Evolutionary conservation across 495 filamentous ascomycete species (phyloP).

Genomic region (Aspergillus indologenus): DNA sequence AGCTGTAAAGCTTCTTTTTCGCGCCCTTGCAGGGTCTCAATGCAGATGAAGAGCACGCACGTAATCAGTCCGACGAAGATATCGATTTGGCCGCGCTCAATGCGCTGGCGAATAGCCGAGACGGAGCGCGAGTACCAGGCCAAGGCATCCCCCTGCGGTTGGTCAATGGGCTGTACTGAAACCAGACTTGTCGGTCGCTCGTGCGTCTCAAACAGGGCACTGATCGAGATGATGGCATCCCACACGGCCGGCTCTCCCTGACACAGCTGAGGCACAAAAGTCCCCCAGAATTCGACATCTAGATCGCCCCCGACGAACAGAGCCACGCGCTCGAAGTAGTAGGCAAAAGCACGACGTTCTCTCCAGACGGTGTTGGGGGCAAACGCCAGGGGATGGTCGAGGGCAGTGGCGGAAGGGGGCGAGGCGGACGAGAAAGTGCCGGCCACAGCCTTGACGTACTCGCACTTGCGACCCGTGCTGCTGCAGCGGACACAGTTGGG

Average conservation of each 20-base stretch:
- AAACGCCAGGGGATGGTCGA: slow-evolving; percentile 19
- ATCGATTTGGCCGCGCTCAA: slow-evolving; percentile 33
- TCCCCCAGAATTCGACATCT: slow-evolving; percentile 55
- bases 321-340: slow-evolving; percentile 36
- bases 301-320: slow-evolving; percentile 39
- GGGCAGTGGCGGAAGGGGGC: slow-evolving; percentile 6
- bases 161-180: slow-evolving; percentile 14
- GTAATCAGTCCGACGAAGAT: slow-evolving; percentile 45
- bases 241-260: slow-evolving; percentile 56
- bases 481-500: slow-evolving; percentile 46
- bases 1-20: slow-evolving; percentile 31
- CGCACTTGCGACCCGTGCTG: slow-evolving; percentile 50
- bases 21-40: slow-evolving; percentile 50
- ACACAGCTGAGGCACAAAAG: slow-evolving; percentile 53
- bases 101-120: slow-evolving; percentile 45
- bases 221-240: slow-evolving; percentile 55
- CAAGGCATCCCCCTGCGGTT: slow-evolving; percentile 40
- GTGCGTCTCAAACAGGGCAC: slow-evolving; percentile 48
- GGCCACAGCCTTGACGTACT: slow-evolving; percentile 23
- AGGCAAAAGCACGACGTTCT: slow-evolving; percentile 42
- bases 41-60: slow-evolving; percentile 57
- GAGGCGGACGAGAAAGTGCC: slow-evolving; percentile 16
- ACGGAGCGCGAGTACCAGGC: slow-evolving; percentile 46
- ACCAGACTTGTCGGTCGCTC: slow-evolving; percentile 18
- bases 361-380: slow-evolving; percentile 30